Base-by-base conservation (phyloP, 2,329 filamentous ascomycete species). In the Neopestalotiopsis sp. region DNA sequence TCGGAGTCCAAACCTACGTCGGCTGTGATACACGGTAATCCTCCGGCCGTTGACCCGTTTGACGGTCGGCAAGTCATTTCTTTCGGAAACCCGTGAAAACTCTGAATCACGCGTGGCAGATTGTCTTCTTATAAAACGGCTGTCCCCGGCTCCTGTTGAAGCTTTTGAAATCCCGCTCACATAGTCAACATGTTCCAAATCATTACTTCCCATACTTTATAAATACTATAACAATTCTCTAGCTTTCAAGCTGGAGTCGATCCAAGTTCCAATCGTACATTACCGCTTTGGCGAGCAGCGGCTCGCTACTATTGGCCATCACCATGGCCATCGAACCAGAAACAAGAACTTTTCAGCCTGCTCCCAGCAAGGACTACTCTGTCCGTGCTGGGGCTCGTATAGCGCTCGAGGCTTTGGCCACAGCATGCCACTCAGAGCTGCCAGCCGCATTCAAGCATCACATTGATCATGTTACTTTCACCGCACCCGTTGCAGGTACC, bases 321-420 rank as follows among this genome's bases (percentile, higher is more conserved):
- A 75, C 72, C 70, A 70, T 69, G 67, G 68, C 73, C 68, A 67
- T 68, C 32, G 68, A 67, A 65, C 57, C 62, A 45, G 59, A 66
- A 53, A 61, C 59, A 58, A 56, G 67, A 10, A 12, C 12, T 34
- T n/a, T 28, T 14, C 42, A 24, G 17, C 32, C 59, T n/a, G 53
- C 69, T 20, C 58, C 61, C 40, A 53, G 59, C 40, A 61, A 68
- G 57, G 68, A 66, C 45, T 76, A 80, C 69, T 81, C 79, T 13
- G 78, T 82, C 69, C 72, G 73, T 66, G 69, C 74, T 32, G 80
- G 79, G 56, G 75, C 79, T 32, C 71, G 71, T 30, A 70, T 70
- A 53, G 79, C 78, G 28, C 71, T 82, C 62, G 67, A 72, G 28
- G 67, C 67, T 32, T 72, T 82, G 7, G 65, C 75, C 66, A 61